Base-by-base conservation (phyloP, 805 yeast species). In the Zygosaccharomyces lentus region DNA sequence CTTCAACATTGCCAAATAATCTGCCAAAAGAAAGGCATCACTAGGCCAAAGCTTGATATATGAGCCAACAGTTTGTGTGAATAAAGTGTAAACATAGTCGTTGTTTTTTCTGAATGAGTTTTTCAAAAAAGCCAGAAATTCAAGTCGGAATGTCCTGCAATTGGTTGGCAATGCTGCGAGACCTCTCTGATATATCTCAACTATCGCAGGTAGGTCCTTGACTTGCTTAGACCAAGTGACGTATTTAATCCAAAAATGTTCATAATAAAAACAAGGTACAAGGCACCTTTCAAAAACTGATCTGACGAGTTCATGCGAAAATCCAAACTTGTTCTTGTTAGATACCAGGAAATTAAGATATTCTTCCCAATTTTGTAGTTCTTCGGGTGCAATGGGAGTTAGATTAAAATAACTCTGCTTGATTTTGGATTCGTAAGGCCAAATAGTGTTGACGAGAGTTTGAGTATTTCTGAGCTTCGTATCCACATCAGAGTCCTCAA, bases 391-490 rank as follows among this genome's bases (percentile, higher is more conserved):
- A 1, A 81, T 57, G 1, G 73, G 72, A 0, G 60, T 60, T 8
- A 84, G 62, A 34, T 78, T 75, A 59, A 84, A 89, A 25, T 73
- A 76, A 29, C 74, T 75, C 42, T 78, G 71, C n/a, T 73, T 69
- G 5, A 91, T 69, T 19, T 71, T 69, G 9, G 83, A 73, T 65
- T 93, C 99, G 62, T 59, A 87, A 1, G 71, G 70, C 95, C 96
- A 87, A 34, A 83, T 74, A 10, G 67, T 68, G 41, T 73, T 72
- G 0, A 86, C 87, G 12, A 70, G 65, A 1, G 55, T 55, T 53
- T 82, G 84, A 0, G 82, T 78, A 1, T 59, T 51, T 2, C 65
- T 56, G 45, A 79, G 78, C 3, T 75, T 56, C 3, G 58, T 65
- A 46, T 70, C 65, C 15, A 70, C 57, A 47, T 75, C 79, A 4